These are phyloP conservation scores for Picochlorum sp. DNA, from an alignment of 139 green algal genomes.

Conservation along the genomic window DNA sequence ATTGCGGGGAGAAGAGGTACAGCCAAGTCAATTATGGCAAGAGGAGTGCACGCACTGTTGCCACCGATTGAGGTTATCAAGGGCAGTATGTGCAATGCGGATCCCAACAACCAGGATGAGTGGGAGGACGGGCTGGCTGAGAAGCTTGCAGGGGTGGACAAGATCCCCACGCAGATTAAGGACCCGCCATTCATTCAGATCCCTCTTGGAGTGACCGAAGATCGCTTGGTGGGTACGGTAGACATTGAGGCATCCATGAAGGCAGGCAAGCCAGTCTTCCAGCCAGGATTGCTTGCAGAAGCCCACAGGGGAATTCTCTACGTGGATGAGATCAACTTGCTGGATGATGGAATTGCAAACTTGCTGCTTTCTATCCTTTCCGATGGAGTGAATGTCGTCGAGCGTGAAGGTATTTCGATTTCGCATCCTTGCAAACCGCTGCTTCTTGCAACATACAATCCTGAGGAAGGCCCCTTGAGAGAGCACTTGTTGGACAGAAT, in stretches of 20 bases:
- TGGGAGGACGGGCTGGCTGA: slow-evolving; percentile 81
- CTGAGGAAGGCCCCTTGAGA: slow-evolving; percentile 86
- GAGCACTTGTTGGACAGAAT: slow-evolving; percentile 98
- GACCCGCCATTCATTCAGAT: slow-evolving; percentile 94
- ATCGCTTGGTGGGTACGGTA: slow-evolving; percentile 95
- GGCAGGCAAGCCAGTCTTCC: slow-evolving; percentile 93
- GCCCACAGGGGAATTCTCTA: slow-evolving; percentile 89
- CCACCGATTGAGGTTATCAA: slow-evolving; percentile 96
- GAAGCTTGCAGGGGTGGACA: slow-evolving; percentile 28
- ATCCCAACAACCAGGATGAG: slow-evolving; percentile 73
- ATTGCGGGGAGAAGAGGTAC: slow-evolving; percentile 89
- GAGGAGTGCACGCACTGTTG: slow-evolving; percentile 89
- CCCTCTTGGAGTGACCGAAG: slow-evolving; percentile 96
- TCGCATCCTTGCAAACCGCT: slow-evolving; percentile 90
- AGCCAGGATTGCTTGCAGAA: slow-evolving; percentile 93
- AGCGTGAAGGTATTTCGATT: slow-evolving; percentile 95
- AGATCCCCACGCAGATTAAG: slow-evolving; percentile 43
- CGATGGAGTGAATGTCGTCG: slow-evolving; percentile 93
- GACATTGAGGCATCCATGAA: slow-evolving; percentile 98
- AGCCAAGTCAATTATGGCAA: slow-evolving; percentile 95
- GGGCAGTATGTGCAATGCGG: slow-evolving; percentile 84
- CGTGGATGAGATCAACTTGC: slow-evolving; percentile 95
- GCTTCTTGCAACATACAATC: slow-evolving; percentile 98
- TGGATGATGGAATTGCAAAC: slow-evolving; percentile 98
- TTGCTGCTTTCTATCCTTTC: slow-evolving; percentile 91